phyloP scores from a whole-genome alignment of 78 protist species.

The Dictyostelium intermedium region DNA sequence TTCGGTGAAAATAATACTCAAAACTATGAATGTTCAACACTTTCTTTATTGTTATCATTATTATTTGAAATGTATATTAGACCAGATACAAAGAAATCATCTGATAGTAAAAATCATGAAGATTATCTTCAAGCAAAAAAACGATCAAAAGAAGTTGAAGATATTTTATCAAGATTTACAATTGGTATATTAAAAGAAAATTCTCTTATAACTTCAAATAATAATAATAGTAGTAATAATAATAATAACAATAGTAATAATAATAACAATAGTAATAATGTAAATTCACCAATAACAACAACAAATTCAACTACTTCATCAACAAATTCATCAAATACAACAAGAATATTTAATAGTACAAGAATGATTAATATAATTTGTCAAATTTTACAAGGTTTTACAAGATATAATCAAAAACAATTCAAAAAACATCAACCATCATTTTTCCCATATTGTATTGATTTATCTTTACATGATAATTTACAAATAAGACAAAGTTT shows the following conservation, averaged over 20 bases:
- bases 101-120: neutral
- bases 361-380: slow-evolving; percentile 41
- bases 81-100: neutral
- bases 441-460: slow-evolving; percentile 16
- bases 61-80: slow-evolving; percentile 31
- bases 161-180: slow-evolving; percentile 11
- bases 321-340: neutral
- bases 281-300: neutral
- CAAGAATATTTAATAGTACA: neutral
- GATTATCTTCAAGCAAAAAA: neutral
- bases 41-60: slow-evolving; percentile 7
- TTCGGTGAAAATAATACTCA: slow-evolving; percentile 24
- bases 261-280: neutral
- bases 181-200: slow-evolving; percentile 14
- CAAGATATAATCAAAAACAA: slow-evolving; percentile 9
- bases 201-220: neutral
- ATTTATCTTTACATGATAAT: slow-evolving; percentile 39
- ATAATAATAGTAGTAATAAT: neutral
- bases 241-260: neutral
- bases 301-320: neutral
- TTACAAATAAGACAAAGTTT: slow-evolving; percentile 11
- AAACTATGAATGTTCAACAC: slow-evolving; percentile 14
- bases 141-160: slow-evolving; percentile 7
- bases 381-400: slow-evolving; percentile 29
- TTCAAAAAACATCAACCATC: slow-evolving; percentile 32